Evolutionary conservation across 495 filamentous ascomycete genomes (phyloP).

Genomic region (Glonium stellatum): DNA sequence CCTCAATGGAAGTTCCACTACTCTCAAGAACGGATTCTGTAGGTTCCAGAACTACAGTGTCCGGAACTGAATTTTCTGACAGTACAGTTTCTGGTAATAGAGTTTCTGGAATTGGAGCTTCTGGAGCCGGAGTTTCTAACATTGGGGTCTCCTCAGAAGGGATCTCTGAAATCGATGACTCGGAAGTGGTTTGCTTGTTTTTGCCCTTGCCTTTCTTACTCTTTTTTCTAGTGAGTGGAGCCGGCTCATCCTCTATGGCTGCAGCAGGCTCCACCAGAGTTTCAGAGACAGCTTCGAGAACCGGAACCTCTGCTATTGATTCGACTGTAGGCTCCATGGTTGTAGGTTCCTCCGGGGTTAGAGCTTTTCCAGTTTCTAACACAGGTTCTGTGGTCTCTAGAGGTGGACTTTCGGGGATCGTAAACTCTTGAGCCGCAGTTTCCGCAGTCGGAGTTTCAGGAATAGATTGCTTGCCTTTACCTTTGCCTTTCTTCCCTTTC

Average conservation of each 20-base stretch:
- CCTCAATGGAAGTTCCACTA: not conserved
- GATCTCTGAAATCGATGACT: not conserved
- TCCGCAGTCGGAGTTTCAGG: not conserved
- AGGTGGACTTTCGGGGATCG: not conserved
- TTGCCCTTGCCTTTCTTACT: slow-evolving; percentile 7
- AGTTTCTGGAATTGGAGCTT: no score
- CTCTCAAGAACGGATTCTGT: not conserved
- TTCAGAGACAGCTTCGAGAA: not conserved
- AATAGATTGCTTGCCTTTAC: slow-evolving; percentile 4
- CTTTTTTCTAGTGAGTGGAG: slow-evolving; percentile 1
- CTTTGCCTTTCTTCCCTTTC: slow-evolving; percentile 30
- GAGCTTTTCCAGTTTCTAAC: not conserved
- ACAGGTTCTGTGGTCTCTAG: not conserved
- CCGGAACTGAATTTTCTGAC: no score
- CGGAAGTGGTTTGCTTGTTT: not conserved
- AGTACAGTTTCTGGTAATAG: no score
- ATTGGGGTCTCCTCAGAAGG: not conserved
- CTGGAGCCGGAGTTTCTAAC: no score
- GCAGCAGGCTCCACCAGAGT: not conserved
- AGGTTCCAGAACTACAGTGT: not conserved
- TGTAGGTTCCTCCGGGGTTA: not conserved
- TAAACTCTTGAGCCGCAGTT: not conserved
- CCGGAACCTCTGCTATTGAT: not conserved
- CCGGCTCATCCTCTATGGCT: not conserved
- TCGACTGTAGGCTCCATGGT: not conserved